A percentile compares a stretch with the other conserved stretches of the same genome.
phyloP scores from a whole-genome alignment of 495 filamentous ascomycete genomes.

The Poronia punctata region DNA sequence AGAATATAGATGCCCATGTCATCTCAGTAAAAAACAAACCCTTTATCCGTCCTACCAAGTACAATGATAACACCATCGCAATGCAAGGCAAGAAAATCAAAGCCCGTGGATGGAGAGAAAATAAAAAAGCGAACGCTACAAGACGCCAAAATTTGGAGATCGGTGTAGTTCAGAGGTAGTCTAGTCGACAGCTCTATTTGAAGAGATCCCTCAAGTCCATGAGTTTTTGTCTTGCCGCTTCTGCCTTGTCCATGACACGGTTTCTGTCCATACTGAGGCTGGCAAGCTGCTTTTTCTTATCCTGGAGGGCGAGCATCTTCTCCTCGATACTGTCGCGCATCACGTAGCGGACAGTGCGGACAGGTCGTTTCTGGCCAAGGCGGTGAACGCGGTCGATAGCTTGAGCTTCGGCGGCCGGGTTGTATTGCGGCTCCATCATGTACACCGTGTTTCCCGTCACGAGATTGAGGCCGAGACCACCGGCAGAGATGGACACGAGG shows the following conservation, averaged over 20 bases:
- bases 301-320: conserved; percentile 81
- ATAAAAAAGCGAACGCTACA: background rate
- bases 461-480: conserved; percentile 87
- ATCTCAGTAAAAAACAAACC: too few species aligned
- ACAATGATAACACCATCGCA: conserved; percentile 8
- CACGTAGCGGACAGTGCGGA: conserved; percentile 75
- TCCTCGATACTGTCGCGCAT: conserved; percentile 90
- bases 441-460: conserved; percentile 80
- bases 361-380: conserved; percentile 78
- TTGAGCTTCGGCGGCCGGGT: conserved; percentile 90
- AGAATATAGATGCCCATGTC: background rate
- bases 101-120: background rate
- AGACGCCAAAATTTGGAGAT: conserved; percentile 1
- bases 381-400: conserved; percentile 92
- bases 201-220: conserved; percentile 79
- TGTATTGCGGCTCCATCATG: conserved; percentile 97
- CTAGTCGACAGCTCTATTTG: conserved; percentile 51
- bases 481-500: conserved; percentile 85
- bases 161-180: background rate
- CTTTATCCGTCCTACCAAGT: background rate
- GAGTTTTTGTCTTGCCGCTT: conserved; percentile 68
- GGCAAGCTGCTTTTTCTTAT: conserved; percentile 84
- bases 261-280: conserved; percentile 65
- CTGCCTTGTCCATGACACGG: conserved; percentile 59
- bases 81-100: conserved; percentile 7